Base-by-base conservation (phyloP, 169 alveolate genomes). In the Cystoisospora suis region DNA sequence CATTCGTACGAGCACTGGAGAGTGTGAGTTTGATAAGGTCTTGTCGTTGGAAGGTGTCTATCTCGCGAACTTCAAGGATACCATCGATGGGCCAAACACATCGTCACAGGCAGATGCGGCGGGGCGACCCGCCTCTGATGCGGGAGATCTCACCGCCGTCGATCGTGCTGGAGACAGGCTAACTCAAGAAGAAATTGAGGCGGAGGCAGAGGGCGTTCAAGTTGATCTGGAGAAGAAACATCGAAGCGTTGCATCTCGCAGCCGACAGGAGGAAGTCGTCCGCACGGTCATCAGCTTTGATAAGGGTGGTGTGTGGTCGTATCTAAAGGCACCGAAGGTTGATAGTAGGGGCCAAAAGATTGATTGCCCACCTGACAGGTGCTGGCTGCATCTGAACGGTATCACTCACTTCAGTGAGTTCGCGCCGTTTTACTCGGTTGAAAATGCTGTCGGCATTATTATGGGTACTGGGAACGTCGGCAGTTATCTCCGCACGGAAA, bases 381-480 rank as follows among this genome's bases (percentile, higher is more conserved):
- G 99, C 94, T 98, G 97, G 95, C 97, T 98, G 56, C 99, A 98
- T 90, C 93, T 99, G 75, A 98, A 98, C 85, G 98, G 98, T 1
- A 95, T 97, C 61, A 96, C 99, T 27, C 95, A 95, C 86, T 96
- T 95, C 89, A 95, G 95, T 89, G 95, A 94, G 49, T 97, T 95
- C 70, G 98, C 99, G 29, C 99, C 99, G 5, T 97, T 98, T 65
- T 99, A 99, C 93, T 97, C 99, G 34, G 94, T 97, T 38, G 99
- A 98, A 83, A 97, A 97, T 86, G 99, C 99, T n/a, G 95, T 97
- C 32, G 99, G 99, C 34, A 92, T 99, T 36, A 97, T 99, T 53
- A 95, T 99, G 94, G 99, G 99, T 36, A 97, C 99, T 27, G 99
- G 99, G 47, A 98, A 98, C 89, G 97, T 97, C 59, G 99, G 99